Evolutionary conservation across 768 basidiomycete genomes (phyloP), one percentile per base, ranked within the genome.

Genomic region (Tylopilus felleus): DNA sequence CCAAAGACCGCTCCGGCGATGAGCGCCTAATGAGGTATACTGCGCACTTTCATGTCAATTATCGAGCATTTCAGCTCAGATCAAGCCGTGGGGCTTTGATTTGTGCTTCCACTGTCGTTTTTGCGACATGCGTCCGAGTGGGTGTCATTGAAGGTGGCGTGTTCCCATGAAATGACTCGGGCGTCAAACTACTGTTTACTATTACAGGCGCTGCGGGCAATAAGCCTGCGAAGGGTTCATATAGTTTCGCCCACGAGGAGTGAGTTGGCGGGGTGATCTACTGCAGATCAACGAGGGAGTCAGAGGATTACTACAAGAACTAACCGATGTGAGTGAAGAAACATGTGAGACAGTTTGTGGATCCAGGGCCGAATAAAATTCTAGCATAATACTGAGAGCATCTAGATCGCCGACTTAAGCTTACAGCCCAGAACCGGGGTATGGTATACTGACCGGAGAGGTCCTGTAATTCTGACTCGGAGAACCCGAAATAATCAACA

Each of bases 321-420:
- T 55, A 53, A 88, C 85, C 58, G 71, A 70, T 47, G 73, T 64
- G 29, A 88, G 76, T 2, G 74, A 57, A 25, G 75, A 66, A 33
- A 88, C 70, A 65, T 85, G 79, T 3, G 80, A 74, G 51, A 77
- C 75, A 4, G 70, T 67, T 49, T 75, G 71, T 13, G 73, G 63
- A 57, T 86, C 84, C 64, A 88, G 88, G 1, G 80, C 80, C 16
- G 74, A 71, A 67, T 90, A 91, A 64, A 88, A 90, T 64, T 90
- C 87, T 0, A 90, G 73, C 29, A 91, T 72, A 38, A 90, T 82
- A 49, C 75, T 71, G 49, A 90, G 68, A 4, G 81, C 79, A 56
- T 86, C 89, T 91, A 58, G 28, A 41, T 27, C 19, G 22, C 36
- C 21, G 57, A 28, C 21, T n/a, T 53, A 22, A 60, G 50, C 23